Evolutionary conservation across 1,284 basidiomycete species (phyloP).

Genomic region (Tausonia pullulans): DNA sequence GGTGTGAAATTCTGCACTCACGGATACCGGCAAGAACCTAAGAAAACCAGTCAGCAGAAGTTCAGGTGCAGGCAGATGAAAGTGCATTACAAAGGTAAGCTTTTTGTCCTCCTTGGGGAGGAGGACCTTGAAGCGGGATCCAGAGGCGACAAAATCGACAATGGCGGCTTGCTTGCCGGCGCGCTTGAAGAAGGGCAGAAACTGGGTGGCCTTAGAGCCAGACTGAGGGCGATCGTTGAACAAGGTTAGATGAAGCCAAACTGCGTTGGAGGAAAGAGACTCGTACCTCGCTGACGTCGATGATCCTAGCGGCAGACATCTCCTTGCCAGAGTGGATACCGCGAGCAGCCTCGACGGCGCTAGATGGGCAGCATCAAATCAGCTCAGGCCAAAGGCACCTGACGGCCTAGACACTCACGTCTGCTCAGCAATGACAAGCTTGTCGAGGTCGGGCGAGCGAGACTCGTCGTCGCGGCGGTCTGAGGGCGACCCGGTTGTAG

Average conservation of each 20-base stretch:
- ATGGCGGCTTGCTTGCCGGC: constrained; percentile 68
- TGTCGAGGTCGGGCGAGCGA: constrained; percentile 85
- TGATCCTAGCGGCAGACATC: constrained; percentile 45
- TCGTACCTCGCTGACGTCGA: constrained; percentile 79
- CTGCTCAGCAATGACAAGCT: constrained; percentile 88
- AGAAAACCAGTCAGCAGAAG: no score
- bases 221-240: constrained; percentile 38
- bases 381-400: constrained; percentile 12
- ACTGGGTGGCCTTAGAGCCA: constrained; percentile 62
- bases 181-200: constrained; percentile 85
- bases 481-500: no score
- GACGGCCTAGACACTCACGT: constrained; percentile 42
- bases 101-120: constrained; percentile 86
- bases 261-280: background rate
- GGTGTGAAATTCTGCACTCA: constrained; percentile 28
- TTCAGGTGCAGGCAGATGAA: no score
- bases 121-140: constrained; percentile 86
- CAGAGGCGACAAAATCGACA: constrained; percentile 87
- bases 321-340: constrained; percentile 94
- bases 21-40: constrained; percentile 33
- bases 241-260: no score
- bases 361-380: constrained; percentile 26
- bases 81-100: constrained; percentile 70
- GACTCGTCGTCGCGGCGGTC: constrained; percentile 89
- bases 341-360: constrained; percentile 63